Evolutionary conservation across 1,139 yeast species (phyloP).

Genomic region (Protomyces inouyei): DNA sequence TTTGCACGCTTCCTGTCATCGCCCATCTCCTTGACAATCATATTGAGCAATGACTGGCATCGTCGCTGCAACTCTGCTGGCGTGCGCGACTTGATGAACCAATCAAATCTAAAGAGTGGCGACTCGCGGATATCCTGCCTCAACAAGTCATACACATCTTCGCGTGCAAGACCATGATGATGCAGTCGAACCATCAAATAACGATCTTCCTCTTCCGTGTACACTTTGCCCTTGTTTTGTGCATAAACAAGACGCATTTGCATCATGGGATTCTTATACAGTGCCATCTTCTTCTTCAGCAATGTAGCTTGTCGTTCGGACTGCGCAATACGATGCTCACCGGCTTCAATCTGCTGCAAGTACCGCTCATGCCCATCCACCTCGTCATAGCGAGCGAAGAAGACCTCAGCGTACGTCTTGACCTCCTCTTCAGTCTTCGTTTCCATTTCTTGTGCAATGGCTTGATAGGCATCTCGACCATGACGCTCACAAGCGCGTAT

Average conservation of each 20-base stretch:
- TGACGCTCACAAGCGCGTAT: conserved; percentile 73
- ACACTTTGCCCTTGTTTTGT: conserved; percentile 72
- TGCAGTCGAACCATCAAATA: conserved; percentile 68
- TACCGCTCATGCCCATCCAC: conserved; percentile 86
- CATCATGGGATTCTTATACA: conserved; percentile 64
- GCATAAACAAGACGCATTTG: conserved; percentile 77
- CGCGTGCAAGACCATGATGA: conserved; percentile 69
- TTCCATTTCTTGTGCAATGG: conserved; percentile 59
- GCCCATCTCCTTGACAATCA: conserved; percentile 61
- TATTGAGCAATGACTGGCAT: conserved; percentile 68
- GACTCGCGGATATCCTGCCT: conserved; percentile 69
- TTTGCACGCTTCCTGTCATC: conserved; percentile 3
- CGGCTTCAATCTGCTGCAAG: conserved; percentile 76
- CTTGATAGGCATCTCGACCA: conserved; percentile 62
- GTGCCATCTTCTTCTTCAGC: conserved; percentile 58
- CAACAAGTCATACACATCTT: conserved; percentile 65
- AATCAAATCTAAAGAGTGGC: conserved; percentile 78
- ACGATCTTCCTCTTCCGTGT: conserved; percentile 81
- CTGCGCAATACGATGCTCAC: conserved; percentile 72
- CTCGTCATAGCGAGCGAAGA: conserved; percentile 67
- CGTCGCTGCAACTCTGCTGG: conserved; percentile 80
- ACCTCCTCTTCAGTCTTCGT: conserved; percentile 69
- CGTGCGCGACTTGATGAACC: conserved; percentile 81
- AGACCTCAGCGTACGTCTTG: conserved; percentile 58
- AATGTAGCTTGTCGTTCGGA: conserved; percentile 61